These are phyloP conservation scores for Xylariaceae sp. DNA, from an alignment of 2,329 filamentous ascomycete species.

Conservation along the genomic window DNA sequence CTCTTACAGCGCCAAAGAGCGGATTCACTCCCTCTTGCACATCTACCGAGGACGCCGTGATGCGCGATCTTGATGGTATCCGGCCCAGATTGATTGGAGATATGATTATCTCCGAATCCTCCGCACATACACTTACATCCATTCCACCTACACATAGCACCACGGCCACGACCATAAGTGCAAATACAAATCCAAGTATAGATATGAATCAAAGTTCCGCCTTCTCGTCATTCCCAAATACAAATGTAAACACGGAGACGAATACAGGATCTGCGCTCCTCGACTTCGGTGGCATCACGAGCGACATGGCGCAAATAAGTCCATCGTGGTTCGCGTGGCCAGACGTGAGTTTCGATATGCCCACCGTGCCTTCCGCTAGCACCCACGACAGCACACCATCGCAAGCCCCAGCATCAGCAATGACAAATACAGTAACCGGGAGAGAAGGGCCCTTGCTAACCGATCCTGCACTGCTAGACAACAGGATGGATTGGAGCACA, in stretches of 20 bases:
- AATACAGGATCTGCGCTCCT: neutral
- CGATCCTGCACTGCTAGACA: constrained; percentile 6
- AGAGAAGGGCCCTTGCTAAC: neutral
- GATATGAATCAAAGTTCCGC: neutral
- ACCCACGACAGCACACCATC: neutral
- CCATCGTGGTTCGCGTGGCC: constrained; percentile 37
- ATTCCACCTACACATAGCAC: constrained; percentile 1
- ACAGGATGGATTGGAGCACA: constrained; percentile 45
- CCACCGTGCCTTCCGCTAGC: constrained; percentile 21
- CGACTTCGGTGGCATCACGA: neutral
- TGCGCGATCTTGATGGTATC: neutral
- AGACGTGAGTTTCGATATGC: constrained; percentile 38
- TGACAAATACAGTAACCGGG: neutral
- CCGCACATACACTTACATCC: constrained; percentile 7
- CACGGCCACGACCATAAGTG: no score
- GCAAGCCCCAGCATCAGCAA: neutral
- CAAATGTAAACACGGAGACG: neutral
- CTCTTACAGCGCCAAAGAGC: constrained; percentile 1
- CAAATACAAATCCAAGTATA: neutral
- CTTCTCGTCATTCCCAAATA: neutral
- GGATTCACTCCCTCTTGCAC: no score
- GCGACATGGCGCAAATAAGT: constrained; percentile 16
- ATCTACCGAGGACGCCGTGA: no score
- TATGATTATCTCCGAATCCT: constrained; percentile 20
- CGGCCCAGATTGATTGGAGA: constrained; percentile 18